phyloP scores from a whole-genome alignment of 495 filamentous ascomycete species.

The Chaetomium fimeti region DNA sequence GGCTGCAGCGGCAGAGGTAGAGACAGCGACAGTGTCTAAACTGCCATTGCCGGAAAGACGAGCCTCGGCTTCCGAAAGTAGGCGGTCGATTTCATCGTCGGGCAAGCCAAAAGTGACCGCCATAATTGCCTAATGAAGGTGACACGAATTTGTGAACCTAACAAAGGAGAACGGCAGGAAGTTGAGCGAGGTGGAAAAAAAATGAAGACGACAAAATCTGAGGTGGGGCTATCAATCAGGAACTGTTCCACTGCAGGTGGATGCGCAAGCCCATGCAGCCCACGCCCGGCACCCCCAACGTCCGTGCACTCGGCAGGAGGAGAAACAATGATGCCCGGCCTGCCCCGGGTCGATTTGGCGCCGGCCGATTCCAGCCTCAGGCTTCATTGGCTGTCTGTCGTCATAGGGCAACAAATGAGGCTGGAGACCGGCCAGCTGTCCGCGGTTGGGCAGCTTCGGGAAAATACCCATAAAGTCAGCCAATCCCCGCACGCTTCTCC shows the following conservation, averaged over 20 bases:
- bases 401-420: slow-evolving; percentile 35
- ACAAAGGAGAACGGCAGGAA: neutral
- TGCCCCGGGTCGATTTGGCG: neutral
- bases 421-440: slow-evolving; percentile 36
- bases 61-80: slow-evolving; percentile 36
- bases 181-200: slow-evolving; percentile 16
- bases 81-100: slow-evolving; percentile 35
- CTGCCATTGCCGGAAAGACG: slow-evolving; percentile 31
- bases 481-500: slow-evolving; percentile 22
- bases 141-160: slow-evolving; percentile 4
- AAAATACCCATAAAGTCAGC: slow-evolving; percentile 19
- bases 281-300: too few relatives aligned
- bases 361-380: neutral
- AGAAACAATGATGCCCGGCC: slow-evolving; percentile 29
- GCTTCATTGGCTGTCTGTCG: slow-evolving; percentile 23
- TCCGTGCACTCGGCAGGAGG: slow-evolving; percentile 22
- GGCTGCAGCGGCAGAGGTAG: slow-evolving; percentile 2
- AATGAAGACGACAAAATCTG: slow-evolving; percentile 11
- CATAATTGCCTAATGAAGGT: slow-evolving; percentile 22
- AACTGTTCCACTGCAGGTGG: neutral
- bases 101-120: slow-evolving; percentile 26
- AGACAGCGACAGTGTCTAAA: slow-evolving; percentile 20
- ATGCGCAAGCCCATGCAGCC: too few relatives aligned
- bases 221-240: slow-evolving; percentile 11
- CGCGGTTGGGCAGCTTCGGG: slow-evolving; percentile 30